Evolutionary conservation across 2,329 filamentous ascomycete species (phyloP).

Genomic region (Magnaporthiopsis incrustans): DNA sequence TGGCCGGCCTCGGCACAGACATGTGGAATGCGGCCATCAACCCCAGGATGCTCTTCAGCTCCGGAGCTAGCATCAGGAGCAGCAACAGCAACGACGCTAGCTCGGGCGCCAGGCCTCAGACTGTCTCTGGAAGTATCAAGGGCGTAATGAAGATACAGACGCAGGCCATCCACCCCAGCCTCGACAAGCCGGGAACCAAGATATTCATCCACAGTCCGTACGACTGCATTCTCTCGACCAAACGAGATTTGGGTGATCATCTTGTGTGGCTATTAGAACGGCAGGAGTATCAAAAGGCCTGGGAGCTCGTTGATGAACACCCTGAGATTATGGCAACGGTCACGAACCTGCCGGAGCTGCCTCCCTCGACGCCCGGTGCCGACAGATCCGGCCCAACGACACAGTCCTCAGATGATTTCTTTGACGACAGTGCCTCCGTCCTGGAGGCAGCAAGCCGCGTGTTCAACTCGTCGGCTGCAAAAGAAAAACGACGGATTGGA

Average conservation of each 20-base stretch:
- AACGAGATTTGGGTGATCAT: slow-evolving; percentile 79
- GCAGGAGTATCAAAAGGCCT: slow-evolving; percentile 74
- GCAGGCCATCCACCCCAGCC: slow-evolving; percentile 40
- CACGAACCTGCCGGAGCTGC: slow-evolving; percentile 31
- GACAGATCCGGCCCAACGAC: slow-evolving; percentile 26
- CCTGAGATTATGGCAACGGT: slow-evolving; percentile 57
- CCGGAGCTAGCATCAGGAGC: slow-evolving; percentile 67
- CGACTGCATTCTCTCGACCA: slow-evolving; percentile 88
- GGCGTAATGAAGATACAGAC: slow-evolving; percentile 22
- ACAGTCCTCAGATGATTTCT: slow-evolving; percentile 53
- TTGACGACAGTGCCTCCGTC: slow-evolving; percentile 56
- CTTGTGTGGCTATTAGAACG: slow-evolving; percentile 78
- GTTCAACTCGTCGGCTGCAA: slow-evolving; percentile 61
- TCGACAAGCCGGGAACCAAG: slow-evolving; percentile 51
- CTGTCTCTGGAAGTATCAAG: slow-evolving; percentile 24
- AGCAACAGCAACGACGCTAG: slow-evolving; percentile 51
- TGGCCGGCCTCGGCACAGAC: slow-evolving; percentile 64
- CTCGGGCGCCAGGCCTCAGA: slow-evolving; percentile 39
- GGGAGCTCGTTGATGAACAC: slow-evolving; percentile 82
- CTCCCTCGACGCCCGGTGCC: slow-evolving; percentile 31
- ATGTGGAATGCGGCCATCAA: slow-evolving; percentile 90
- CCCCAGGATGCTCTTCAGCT: slow-evolving; percentile 79
- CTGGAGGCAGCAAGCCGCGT: slow-evolving; percentile 51
- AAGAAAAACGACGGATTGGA: slow-evolving; percentile 83
- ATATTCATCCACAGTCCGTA: slow-evolving; percentile 96